Conservation (phyloP, 148 eudicot genomes). For the Cornus florida region DNA sequence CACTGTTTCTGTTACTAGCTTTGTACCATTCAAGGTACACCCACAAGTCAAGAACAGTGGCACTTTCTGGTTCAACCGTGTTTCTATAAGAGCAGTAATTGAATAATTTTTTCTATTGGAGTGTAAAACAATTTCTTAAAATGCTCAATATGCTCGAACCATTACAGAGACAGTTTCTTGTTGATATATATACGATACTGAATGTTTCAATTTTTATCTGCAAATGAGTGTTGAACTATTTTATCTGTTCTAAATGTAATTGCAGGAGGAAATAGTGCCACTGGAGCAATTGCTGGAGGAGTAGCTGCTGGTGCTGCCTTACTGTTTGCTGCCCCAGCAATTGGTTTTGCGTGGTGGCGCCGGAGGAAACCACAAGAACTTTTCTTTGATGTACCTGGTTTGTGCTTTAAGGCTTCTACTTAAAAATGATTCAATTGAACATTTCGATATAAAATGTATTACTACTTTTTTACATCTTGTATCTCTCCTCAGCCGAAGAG, state of each 20-base stretch:
- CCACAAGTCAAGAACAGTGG: neutral
- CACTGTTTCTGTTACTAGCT: neutral
- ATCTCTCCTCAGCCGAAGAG: constrained; percentile 42
- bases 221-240: neutral
- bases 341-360: constrained; percentile 43
- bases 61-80: neutral
- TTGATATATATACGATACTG: neutral
- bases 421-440: neutral
- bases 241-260: neutral
- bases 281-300: constrained; percentile 57
- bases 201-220: constrained; percentile 1
- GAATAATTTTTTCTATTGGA: neutral
- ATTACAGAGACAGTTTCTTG: neutral
- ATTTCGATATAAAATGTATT: neutral
- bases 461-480: neutral
- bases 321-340: constrained; percentile 50
- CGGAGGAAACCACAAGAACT: constrained; percentile 44
- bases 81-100: neutral
- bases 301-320: constrained; percentile 58
- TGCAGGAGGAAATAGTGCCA: constrained; percentile 41
- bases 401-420: constrained; percentile 5
- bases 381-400: constrained; percentile 64
- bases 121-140: neutral
- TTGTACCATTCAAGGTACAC: neutral
- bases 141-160: neutral